These are phyloP conservation scores for Zhuliangozyma parablackwelliae DNA, from an alignment of 1,139 yeast genomes.

Conservation along the genomic window DNA sequence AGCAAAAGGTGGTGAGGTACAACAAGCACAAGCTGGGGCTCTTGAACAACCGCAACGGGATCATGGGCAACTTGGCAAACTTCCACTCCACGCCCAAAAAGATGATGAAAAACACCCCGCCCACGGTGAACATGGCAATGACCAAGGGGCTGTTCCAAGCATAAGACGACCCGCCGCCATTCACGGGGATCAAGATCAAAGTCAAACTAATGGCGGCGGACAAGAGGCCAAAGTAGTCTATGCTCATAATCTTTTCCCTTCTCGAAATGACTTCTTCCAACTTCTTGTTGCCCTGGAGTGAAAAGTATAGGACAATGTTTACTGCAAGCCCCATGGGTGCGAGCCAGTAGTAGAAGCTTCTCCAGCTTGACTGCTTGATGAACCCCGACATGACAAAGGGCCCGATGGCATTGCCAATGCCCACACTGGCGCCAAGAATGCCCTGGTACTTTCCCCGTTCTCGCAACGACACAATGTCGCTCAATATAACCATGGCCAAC, in stretches of 20 bases:
- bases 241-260: constrained; percentile 31
- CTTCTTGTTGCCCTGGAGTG: constrained; percentile 18
- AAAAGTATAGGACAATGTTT: constrained; percentile 20
- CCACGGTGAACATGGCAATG: constrained; percentile 44
- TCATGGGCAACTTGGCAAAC: constrained; percentile 49
- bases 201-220: constrained; percentile 42
- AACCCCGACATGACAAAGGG: constrained; percentile 55
- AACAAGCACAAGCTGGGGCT: constrained; percentile 36
- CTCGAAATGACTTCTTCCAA: constrained; percentile 20
- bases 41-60: constrained; percentile 48
- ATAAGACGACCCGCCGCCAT: constrained; percentile 54
- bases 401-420: constrained; percentile 53
- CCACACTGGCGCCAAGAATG: constrained; percentile 48
- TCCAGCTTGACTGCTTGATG: constrained; percentile 43
- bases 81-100: constrained; percentile 50
- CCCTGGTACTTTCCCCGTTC: constrained; percentile 47
- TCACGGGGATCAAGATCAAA: constrained; percentile 44
- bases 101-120: constrained; percentile 34
- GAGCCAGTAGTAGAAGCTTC: constrained; percentile 44
- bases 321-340: constrained; percentile 39
- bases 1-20: constrained; percentile 41
- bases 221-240: constrained; percentile 48
- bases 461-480: constrained; percentile 40
- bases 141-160: constrained; percentile 48
- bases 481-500: constrained; percentile 37